These are phyloP conservation scores for Vishniacozyma victoriae DNA, from an alignment of 768 basidiomycete species.

Conservation along the genomic window DNA sequence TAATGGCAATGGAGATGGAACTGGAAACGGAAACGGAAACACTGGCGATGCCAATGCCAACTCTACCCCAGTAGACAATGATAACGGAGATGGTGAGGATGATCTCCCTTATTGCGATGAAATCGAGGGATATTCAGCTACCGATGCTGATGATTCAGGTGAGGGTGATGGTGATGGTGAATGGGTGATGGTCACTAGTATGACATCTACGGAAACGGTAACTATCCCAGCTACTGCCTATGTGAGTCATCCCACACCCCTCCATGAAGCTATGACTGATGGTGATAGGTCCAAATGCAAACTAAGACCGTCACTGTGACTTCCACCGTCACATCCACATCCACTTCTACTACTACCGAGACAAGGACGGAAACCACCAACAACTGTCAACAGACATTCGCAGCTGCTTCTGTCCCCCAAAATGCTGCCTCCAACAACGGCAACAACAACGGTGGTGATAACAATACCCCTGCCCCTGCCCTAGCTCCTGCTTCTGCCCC, in stretches of 20 bases:
- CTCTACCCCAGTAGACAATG: not conserved
- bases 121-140: not conserved
- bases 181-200: conserved; percentile 4
- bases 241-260: conserved; percentile 1
- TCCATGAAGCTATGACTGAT: not conserved
- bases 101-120: not conserved
- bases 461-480: conserved; percentile 1
- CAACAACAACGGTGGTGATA: too few species aligned
- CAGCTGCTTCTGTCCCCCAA: too few species aligned
- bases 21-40: conserved; percentile 1
- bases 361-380: too few species aligned
- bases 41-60: not conserved
- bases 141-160: not conserved
- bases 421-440: too few species aligned
- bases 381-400: too few species aligned
- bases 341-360: conserved; percentile 6
- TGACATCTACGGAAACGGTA: conserved; percentile 5
- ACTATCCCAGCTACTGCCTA: conserved; percentile 12
- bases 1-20: not conserved
- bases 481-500: not conserved
- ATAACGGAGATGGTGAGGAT: not conserved
- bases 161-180: conserved; percentile 5
- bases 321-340: conserved; percentile 7
- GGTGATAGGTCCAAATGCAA: not conserved
- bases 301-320: conserved; percentile 8